A percentile compares a stretch with the other conserved stretches of the same genome.
These are phyloP conservation scores for Fusarium phyllophilum DNA, from an alignment of 2,329 filamentous ascomycete genomes.

Conservation along the genomic window DNA sequence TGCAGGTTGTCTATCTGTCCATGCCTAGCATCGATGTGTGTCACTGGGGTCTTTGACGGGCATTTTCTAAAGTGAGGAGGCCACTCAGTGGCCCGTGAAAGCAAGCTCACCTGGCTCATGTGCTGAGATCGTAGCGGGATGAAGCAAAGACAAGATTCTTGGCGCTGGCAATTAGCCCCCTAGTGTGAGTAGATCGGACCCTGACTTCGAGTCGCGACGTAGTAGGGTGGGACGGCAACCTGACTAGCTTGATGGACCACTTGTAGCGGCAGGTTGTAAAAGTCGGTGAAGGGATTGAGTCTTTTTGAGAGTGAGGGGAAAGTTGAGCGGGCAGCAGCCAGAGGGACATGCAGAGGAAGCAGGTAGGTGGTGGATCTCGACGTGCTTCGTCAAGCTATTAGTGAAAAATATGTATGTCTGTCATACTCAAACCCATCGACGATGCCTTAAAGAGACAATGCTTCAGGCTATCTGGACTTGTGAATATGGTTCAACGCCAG, in stretches of 20 bases:
- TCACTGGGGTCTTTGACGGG: not conserved
- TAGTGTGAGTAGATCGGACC: slow-evolving; percentile 40
- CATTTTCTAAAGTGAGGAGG: not conserved
- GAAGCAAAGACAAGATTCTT: slow-evolving; percentile 32
- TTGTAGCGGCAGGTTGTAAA: slow-evolving; percentile 40
- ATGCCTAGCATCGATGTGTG: not conserved
- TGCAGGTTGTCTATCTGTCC: not conserved
- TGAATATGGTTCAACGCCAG: not conserved
- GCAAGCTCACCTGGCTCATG: slow-evolving; percentile 4
- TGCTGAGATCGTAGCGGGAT: slow-evolving; percentile 12
- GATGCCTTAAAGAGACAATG: slow-evolving; percentile 22
- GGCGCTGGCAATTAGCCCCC: slow-evolving; percentile 19
- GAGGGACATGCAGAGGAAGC: slow-evolving; percentile 15
- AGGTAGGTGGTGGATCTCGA: slow-evolving; percentile 36
- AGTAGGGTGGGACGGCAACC: slow-evolving; percentile 38
- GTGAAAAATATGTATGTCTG: slow-evolving; percentile 10
- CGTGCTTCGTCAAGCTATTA: slow-evolving; percentile 17
- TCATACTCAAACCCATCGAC: not conserved
- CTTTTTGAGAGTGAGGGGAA: slow-evolving; percentile 31
- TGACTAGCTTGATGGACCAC: slow-evolving; percentile 41
- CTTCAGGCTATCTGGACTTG: slow-evolving; percentile 16
- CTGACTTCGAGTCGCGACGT: slow-evolving; percentile 39
- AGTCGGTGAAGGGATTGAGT: slow-evolving; percentile 47
- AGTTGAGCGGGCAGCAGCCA: slow-evolving; percentile 38
- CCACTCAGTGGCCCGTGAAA: not conserved